phyloP scores from a whole-genome alignment of 1,139 yeast genomes.

The Blastobotrys indianensis region DNA sequence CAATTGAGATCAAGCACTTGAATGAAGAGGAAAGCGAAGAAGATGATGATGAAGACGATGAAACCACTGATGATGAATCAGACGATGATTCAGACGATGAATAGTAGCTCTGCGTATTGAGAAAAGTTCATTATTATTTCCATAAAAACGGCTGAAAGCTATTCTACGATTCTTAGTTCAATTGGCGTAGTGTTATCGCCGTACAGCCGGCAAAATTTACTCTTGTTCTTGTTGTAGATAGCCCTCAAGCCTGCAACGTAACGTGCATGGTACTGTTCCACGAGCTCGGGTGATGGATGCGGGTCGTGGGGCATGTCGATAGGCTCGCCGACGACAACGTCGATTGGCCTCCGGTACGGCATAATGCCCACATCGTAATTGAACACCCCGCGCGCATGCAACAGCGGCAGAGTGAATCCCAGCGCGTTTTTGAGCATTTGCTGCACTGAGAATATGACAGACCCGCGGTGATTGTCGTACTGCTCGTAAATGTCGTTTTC shows the following conservation, averaged over 20 bases:
- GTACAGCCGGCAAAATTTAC: slow-evolving; percentile 35
- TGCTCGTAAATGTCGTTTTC: slow-evolving; percentile 74
- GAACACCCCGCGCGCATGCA: slow-evolving; percentile 89
- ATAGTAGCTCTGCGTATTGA: not conserved
- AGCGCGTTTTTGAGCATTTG: slow-evolving; percentile 60
- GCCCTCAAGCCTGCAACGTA: slow-evolving; percentile 64
- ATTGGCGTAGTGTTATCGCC: slow-evolving; percentile 12
- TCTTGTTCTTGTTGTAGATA: slow-evolving; percentile 67
- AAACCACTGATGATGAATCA: slow-evolving; percentile 14
- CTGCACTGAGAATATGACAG: slow-evolving; percentile 55
- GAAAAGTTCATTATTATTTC: not conserved
- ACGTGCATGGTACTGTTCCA: slow-evolving; percentile 65
- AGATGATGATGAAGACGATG: slow-evolving; percentile 25
- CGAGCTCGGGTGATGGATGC: slow-evolving; percentile 41
- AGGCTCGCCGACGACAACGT: slow-evolving; percentile 72
- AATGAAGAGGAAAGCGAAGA: slow-evolving; percentile 33
- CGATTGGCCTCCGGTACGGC: slow-evolving; percentile 77
- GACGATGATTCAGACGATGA: slow-evolving; percentile 4
- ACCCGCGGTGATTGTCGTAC: slow-evolving; percentile 47
- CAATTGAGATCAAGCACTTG: slow-evolving; percentile 47
- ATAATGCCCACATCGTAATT: slow-evolving; percentile 88
- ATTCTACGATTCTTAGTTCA: slow-evolving; percentile 22
- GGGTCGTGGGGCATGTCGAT: slow-evolving; percentile 55
- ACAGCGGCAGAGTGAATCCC: slow-evolving; percentile 85
- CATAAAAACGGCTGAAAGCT: no score